Conservation (phyloP, 768 basidiomycete genomes). For the Suillus luteus region DNA sequence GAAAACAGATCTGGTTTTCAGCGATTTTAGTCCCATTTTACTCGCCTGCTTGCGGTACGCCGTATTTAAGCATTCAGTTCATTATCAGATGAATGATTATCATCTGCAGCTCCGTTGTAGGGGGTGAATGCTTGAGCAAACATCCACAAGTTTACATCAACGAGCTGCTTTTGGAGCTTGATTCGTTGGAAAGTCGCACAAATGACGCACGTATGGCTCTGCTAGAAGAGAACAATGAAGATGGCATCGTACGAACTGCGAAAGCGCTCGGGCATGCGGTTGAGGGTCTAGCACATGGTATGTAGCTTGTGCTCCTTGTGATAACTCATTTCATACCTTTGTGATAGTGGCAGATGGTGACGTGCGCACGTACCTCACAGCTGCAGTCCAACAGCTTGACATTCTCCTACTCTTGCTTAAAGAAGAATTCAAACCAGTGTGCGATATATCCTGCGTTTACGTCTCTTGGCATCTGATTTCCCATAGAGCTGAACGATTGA, state of each 20-base stretch:
- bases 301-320: background rate
- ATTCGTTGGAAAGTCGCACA: slow-evolving; percentile 1
- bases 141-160: background rate
- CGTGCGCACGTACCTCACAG: slow-evolving; percentile 2
- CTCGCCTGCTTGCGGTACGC: slow-evolving; percentile 4
- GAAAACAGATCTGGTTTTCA: background rate
- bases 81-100: background rate
- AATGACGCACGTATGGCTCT: background rate
- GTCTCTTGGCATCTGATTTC: background rate
- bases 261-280: background rate
- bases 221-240: background rate
- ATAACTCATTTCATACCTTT: background rate
- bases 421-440: slow-evolving; percentile 22
- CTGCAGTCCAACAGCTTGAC: slow-evolving; percentile 15
- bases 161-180: background rate
- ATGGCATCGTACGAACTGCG: background rate
- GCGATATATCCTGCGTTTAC: background rate
- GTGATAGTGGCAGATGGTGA: background rate
- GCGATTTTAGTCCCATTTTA: slow-evolving; percentile 1
- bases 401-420: slow-evolving; percentile 15
- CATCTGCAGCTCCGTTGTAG: background rate
- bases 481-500: background rate
- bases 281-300: background rate
- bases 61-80: background rate
- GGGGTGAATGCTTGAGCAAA: slow-evolving; percentile 2